Evolutionary conservation across 352 stramenopile genomes (phyloP), one percentile per base, ranked within the genome.

Genomic region (Chloridella minuta): DNA sequence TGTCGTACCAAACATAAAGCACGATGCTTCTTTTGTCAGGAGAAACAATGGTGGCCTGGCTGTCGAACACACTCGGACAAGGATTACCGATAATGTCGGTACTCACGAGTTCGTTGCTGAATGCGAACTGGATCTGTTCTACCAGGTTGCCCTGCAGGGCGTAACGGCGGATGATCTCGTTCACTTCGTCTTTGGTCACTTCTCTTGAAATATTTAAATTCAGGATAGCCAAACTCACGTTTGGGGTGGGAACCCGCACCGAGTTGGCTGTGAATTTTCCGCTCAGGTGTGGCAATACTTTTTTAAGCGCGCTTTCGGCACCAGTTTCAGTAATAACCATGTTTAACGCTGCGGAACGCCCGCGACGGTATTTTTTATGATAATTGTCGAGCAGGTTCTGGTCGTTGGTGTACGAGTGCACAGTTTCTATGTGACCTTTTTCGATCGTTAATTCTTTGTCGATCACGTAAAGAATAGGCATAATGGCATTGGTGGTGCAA

Each of bases 241-340:
- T 96, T 85, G 96, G 95, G 89, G 95, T 98, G 49, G 95, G 95
- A 23, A 98, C 95, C 89, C 95, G 95, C 91, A 98, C 97, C 86
- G 95, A 93, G 90, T 98, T 98, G 88, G 94, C 95, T 86, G 95
- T 98, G 52, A 98, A 91, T 91, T 98, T 98, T 91, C 93, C 93
- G 89, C 95, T 90, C 85, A 98, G 92, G 27, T 90, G 93, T 85
- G 95, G 95, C 3, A 97, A 91, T 87, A 93, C 93, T 89, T 93
- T 93, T 86, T n/a, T n/a, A n/a, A n/a, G n/a, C n/a, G n/a, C n/a
- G n/a, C n/a, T n/a, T n/a, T n/a, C n/a, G n/a, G n/a, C n/a, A 23
- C 92, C 92, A 0, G 92, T 95, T 89, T 94, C 91, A 0, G 92
- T 94, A 88, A 94, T 93, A 2, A 95, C 92, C 91, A 95, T 95